phyloP scores from a whole-genome alignment of 2,329 filamentous ascomycete species.

The Aspergillus udagawae region DNA sequence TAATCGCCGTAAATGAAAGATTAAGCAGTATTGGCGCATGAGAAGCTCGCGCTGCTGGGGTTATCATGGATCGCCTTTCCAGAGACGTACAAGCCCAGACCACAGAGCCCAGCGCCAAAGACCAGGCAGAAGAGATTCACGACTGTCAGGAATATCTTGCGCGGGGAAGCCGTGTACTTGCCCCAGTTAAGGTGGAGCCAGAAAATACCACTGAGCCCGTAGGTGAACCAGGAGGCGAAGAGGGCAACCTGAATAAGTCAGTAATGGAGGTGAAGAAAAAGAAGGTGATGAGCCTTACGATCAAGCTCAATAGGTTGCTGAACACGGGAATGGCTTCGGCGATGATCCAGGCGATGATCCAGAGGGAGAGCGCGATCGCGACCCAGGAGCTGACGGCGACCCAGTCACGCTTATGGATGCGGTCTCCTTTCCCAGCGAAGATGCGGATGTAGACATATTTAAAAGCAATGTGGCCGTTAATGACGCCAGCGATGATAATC shows the following conservation, averaged over 20 bases:
- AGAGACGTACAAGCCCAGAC: constrained; percentile 33
- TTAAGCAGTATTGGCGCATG: constrained; percentile 27
- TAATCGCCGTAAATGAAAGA: background rate
- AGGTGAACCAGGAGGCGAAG: constrained; percentile 66
- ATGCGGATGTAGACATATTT: constrained; percentile 64
- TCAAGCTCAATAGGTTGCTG: constrained; percentile 61
- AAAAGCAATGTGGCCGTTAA: constrained; percentile 63
- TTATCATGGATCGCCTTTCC: constrained; percentile 33
- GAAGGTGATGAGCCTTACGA: constrained; percentile 31
- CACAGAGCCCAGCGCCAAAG: constrained; percentile 24
- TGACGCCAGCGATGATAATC: constrained; percentile 67
- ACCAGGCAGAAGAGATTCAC: constrained; percentile 20
- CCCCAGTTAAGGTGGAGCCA: constrained; percentile 37
- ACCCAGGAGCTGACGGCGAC: constrained; percentile 57
- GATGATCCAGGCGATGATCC: constrained; percentile 63
- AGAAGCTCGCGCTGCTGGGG: constrained; percentile 28
- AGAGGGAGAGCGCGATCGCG: constrained; percentile 51
- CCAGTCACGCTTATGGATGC: constrained; percentile 49
- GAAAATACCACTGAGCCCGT: constrained; percentile 34
- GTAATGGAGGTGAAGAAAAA: background rate
- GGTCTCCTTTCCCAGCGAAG: constrained; percentile 57
- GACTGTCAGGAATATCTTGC: constrained; percentile 25
- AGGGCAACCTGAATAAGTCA: constrained; percentile 44
- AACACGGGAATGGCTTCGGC: constrained; percentile 68
- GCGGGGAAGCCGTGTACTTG: constrained; percentile 26